A percentile compares a stretch with the other conserved stretches of the same genome.
phyloP scores from a whole-genome alignment of 495 filamentous ascomycete species.

The Penicillium pancosmium region DNA sequence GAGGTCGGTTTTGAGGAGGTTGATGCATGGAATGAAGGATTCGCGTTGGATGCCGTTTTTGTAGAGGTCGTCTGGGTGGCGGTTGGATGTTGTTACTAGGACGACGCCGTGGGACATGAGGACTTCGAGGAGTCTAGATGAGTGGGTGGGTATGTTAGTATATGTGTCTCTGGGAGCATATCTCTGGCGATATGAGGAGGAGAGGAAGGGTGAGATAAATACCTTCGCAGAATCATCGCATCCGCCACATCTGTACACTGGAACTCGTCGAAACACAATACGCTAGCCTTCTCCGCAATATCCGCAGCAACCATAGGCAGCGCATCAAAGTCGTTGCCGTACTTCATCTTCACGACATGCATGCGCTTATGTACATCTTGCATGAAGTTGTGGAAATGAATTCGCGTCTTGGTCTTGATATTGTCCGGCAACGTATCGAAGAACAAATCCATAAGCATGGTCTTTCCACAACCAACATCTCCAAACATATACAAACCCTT shows the following conservation, averaged over 20 bases:
- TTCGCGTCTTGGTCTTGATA: constrained; percentile 84
- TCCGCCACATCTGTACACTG: constrained; percentile 98
- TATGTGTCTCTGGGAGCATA: not conserved
- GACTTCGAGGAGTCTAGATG: constrained; percentile 71
- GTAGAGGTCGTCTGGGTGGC: constrained; percentile 94
- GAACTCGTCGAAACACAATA: constrained; percentile 98
- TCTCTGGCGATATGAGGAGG: not conserved
- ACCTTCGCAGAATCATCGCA: constrained; percentile 91
- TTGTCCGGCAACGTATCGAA: constrained; percentile 86
- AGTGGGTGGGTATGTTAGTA: not conserved
- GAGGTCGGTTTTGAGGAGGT: constrained; percentile 79
- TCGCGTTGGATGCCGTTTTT: constrained; percentile 96
- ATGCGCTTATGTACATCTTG: constrained; percentile 94
- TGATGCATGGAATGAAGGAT: constrained; percentile 94
- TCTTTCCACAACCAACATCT: constrained; percentile 97
- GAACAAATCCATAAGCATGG: constrained; percentile 99
- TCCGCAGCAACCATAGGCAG: constrained; percentile 91
- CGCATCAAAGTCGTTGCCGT: constrained; percentile 89
- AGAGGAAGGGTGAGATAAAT: not conserved
- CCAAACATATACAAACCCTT: constrained; percentile 94
- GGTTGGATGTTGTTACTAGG: constrained; percentile 94
- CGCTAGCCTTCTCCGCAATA: constrained; percentile 80
- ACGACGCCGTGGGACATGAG: constrained; percentile 97
- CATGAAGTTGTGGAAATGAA: constrained; percentile 99
- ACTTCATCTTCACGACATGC: constrained; percentile 83